A percentile compares a stretch with the other conserved stretches of the same genome.
phyloP scores from a whole-genome alignment of 1,284 basidiomycete genomes.

The Apiotrichum sp. region DNA sequence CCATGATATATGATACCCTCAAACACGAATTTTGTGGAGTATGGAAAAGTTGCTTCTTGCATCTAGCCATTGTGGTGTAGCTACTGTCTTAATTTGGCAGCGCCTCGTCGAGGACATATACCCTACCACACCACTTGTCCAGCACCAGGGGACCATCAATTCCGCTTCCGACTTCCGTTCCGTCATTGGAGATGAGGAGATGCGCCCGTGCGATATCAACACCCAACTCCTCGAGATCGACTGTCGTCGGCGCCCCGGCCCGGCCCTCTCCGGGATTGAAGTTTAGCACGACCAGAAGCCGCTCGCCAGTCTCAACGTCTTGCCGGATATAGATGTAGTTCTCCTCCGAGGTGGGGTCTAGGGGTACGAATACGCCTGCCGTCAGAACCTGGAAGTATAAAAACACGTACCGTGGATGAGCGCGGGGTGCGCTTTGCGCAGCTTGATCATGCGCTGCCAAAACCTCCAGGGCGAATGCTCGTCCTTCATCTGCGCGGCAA shows the following conservation, averaged over 20 bases:
- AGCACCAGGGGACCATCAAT: conserved; percentile 17
- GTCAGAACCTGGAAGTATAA: not conserved
- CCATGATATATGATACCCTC: no score
- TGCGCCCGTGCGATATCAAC: conserved; percentile 20
- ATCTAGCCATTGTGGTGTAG: no score
- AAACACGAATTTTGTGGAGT: no score
- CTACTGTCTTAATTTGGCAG: no score
- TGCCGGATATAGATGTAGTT: conserved; percentile 43
- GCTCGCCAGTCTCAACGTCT: conserved; percentile 20
- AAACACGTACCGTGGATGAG: conserved; percentile 31
- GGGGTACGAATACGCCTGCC: conserved; percentile 30
- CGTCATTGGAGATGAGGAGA: conserved; percentile 27
- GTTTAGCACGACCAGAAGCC: conserved; percentile 35
- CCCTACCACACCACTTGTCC: conserved; percentile 23
- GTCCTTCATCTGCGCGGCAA: conserved; percentile 52
- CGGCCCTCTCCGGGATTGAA: conserved; percentile 25
- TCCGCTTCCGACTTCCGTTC: conserved; percentile 10
- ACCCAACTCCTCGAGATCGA: conserved; percentile 7
- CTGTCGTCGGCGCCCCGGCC: conserved; percentile 10
- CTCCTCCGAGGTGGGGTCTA: conserved; percentile 35
- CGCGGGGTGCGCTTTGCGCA: conserved; percentile 53
- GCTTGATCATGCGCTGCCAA: conserved; percentile 54
- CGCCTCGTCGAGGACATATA: conserved; percentile 23
- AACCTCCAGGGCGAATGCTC: conserved; percentile 55
- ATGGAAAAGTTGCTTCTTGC: no score